Evolutionary conservation across 2,329 filamentous ascomycete genomes (phyloP).

Genomic region (Fusarium austroafricanum): DNA sequence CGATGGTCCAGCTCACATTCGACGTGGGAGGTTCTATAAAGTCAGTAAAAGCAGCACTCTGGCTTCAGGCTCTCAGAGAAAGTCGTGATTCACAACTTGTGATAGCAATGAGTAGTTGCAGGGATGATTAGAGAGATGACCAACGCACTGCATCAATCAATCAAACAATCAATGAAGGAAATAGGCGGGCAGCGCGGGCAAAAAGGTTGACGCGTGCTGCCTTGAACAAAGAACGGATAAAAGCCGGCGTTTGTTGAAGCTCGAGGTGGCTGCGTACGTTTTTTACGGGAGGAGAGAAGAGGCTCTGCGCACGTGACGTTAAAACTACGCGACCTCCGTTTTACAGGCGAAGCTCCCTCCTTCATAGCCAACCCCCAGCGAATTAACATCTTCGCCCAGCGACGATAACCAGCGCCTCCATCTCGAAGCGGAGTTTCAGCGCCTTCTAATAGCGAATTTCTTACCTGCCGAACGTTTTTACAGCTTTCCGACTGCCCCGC

Average conservation of each 20-base stretch:
- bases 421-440: constrained; percentile 33
- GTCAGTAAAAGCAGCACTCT: constrained; percentile 25
- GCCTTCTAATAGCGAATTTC: constrained; percentile 15
- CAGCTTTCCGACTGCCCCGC: constrained; percentile 30
- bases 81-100: constrained; percentile 12
- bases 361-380: constrained; percentile 44
- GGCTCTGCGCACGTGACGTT: constrained; percentile 56
- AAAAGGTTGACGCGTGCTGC: constrained; percentile 33
- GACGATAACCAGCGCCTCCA: constrained; percentile 43
- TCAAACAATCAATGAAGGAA: constrained; percentile 4
- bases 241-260: constrained; percentile 32
- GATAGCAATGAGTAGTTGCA: constrained; percentile 13
- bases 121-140: not conserved
- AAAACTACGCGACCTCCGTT: constrained; percentile 55
- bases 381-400: constrained; percentile 41
- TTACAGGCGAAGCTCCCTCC: constrained; percentile 48
- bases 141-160: not conserved
- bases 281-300: constrained; percentile 3
- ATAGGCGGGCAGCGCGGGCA: constrained; percentile 30
- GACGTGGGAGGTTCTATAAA: constrained; percentile 16
- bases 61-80: constrained; percentile 11
- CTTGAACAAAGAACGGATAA: constrained; percentile 42
- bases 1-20: constrained; percentile 37
- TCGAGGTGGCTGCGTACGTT: not conserved
- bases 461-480: constrained; percentile 9